Evolutionary conservation across 2,329 filamentous ascomycete genomes (phyloP), one percentile per base, ranked within the genome.

Genomic region (Fusarium virguliforme): DNA sequence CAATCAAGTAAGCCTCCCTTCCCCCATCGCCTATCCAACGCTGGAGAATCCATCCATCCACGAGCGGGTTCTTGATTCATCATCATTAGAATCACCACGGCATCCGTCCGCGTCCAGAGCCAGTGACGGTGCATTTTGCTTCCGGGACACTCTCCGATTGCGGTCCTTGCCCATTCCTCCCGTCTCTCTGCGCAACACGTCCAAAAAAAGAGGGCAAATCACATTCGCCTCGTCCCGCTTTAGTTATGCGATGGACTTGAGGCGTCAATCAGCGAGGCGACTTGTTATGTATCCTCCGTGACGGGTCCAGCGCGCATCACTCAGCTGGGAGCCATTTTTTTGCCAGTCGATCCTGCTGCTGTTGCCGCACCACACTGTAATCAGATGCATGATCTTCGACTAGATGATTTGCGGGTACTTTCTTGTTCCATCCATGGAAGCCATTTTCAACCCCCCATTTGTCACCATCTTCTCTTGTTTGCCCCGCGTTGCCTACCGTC

Each of bases 91-190:
- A 65, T 65, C 64, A 62, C 50, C 58, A 34, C 50, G 60, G 59
- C 37, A 60, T 34, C 55, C 50, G 41, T 18, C 26, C 9, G 38
- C 32, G 38, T 26, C 51, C 38, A 50, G 40, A 34, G 37, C 12
- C 28, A 38, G 13, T 15, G n/a, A 56, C 63, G 40, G 28, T 26
- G 41, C 24, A 28, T 46, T n/a, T 28, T 46, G 24, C 41, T 46
- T 46, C 24, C 18, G 24, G 43, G 26, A 60, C 18, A 28, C 59
- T 22, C 28, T 12, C 64, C 22, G 35, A 58, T 60, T 58, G 43
- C 63, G 63, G 50, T 28, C 18, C 26, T 54, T 59, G 46, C 40
- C 32, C 70, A 72, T 71, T 72, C 63, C 67, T 70, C 58, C 35
- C 32, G 32, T 26, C 13, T 5, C 22, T 61, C 37, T 56, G 67